Conservation (phyloP, 768 basidiomycete genomes). For the Naematelia encephala region DNA sequence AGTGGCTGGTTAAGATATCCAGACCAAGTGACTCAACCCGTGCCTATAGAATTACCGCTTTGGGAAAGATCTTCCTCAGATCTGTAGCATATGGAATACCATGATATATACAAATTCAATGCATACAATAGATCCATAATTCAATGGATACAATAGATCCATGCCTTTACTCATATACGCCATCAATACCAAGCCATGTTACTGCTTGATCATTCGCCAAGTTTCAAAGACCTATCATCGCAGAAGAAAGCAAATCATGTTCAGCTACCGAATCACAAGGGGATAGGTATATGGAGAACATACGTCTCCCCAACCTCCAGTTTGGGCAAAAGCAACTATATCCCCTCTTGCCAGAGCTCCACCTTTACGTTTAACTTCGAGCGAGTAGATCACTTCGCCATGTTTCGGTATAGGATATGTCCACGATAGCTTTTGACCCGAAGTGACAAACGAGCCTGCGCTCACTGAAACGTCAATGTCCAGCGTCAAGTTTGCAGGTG, state of each 20-base stretch:
- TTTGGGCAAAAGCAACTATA: conserved; percentile 15
- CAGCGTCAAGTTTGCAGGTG: conserved; percentile 12
- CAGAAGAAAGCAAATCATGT: background rate
- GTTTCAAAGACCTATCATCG: background rate
- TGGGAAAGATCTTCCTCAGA: too few relatives aligned
- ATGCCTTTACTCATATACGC: too few relatives aligned
- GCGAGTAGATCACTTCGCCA: conserved; percentile 49
- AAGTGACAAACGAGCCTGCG: conserved; percentile 56
- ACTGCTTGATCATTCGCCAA: background rate
- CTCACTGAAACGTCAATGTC: conserved; percentile 50
- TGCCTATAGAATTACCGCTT: too few relatives aligned
- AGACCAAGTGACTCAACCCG: too few relatives aligned
- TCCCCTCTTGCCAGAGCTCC: conserved; percentile 52
- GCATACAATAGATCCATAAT: background rate
- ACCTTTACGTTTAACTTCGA: conserved; percentile 54
- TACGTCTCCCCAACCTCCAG: conserved; percentile 40
- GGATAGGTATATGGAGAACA: conserved; percentile 26
- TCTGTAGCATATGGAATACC: too few relatives aligned
- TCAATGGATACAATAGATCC: too few relatives aligned
- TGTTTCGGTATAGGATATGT: conserved; percentile 53
- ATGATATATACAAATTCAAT: background rate
- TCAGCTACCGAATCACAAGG: background rate
- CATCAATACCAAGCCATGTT: too few relatives aligned
- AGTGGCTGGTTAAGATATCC: too few relatives aligned
- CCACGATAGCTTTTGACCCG: conserved; percentile 59